These are phyloP conservation scores for Epithele typhae DNA, from an alignment of 768 basidiomycete genomes.

Conservation along the genomic window DNA sequence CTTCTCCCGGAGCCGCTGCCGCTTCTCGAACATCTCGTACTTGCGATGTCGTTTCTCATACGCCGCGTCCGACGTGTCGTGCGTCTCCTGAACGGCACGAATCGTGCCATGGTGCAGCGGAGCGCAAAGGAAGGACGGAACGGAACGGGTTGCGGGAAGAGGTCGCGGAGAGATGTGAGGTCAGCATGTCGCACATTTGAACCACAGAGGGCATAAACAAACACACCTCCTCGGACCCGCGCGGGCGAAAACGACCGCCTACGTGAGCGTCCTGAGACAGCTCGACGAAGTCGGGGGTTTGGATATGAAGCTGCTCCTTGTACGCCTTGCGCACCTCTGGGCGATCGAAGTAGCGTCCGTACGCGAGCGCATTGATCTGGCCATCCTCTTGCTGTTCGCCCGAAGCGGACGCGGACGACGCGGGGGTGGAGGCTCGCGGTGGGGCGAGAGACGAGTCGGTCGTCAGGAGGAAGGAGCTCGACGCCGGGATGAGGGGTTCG, in stretches of 20 bases:
- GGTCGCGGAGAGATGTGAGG: slow-evolving; percentile 1
- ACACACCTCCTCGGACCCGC: slow-evolving; percentile 69
- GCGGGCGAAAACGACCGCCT: slow-evolving; percentile 66
- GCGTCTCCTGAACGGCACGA: slow-evolving; percentile 8
- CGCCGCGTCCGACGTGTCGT: slow-evolving; percentile 76
- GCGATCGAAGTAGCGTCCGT: slow-evolving; percentile 73
- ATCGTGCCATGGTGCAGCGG: background rate
- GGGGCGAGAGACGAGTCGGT: slow-evolving; percentile 58
- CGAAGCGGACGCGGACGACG: slow-evolving; percentile 24
- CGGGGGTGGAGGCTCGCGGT: slow-evolving; percentile 12
- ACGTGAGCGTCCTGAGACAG: slow-evolving; percentile 48
- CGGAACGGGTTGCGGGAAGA: slow-evolving; percentile 4
- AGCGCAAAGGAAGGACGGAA: background rate
- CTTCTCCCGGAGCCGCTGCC: slow-evolving; percentile 81
- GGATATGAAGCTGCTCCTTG: slow-evolving; percentile 64
- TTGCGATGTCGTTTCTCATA: slow-evolving; percentile 84
- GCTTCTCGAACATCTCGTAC: slow-evolving; percentile 83
- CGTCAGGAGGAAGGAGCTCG: slow-evolving; percentile 66
- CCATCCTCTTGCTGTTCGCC: slow-evolving; percentile 29
- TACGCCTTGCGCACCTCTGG: slow-evolving; percentile 72
- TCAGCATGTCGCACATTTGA: slow-evolving; percentile 9
- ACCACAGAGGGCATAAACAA: background rate
- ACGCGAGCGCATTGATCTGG: slow-evolving; percentile 53
- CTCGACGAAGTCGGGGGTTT: slow-evolving; percentile 67
- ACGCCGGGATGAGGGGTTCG: slow-evolving; percentile 63